Conservation (phyloP, 2,329 filamentous ascomycete genomes). For the Arthrobotrys pseudoclavata region DNA sequence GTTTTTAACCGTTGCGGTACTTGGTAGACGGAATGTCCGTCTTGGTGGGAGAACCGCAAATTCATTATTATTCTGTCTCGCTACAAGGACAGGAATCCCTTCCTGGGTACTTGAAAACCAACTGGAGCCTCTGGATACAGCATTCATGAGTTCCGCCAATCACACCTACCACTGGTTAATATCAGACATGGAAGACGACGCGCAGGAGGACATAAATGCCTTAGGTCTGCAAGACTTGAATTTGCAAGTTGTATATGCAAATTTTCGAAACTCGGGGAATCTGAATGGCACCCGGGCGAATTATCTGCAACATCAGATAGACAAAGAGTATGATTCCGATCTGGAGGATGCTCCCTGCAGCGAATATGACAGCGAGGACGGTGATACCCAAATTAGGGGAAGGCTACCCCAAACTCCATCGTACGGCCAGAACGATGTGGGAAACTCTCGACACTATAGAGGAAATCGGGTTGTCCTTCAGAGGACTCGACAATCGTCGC, state of each 20-base stretch:
- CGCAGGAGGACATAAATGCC: neutral
- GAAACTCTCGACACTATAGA: neutral
- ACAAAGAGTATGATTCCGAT: neutral
- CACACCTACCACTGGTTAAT: neutral
- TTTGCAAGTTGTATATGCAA: neutral
- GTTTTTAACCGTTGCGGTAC: constrained; percentile 14
- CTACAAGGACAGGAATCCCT: neutral
- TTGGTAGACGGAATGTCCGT: constrained; percentile 18
- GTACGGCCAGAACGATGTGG: neutral
- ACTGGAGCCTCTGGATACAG: constrained; percentile 11
- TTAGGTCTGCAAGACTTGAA: neutral
- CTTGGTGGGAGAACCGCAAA: constrained; percentile 19
- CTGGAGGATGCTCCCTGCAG: constrained; percentile 2
- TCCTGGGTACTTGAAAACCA: constrained; percentile 30
- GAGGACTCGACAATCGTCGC: constrained; percentile 1
- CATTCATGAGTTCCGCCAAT: constrained; percentile 20
- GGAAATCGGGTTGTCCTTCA: neutral
- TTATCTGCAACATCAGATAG: neutral
- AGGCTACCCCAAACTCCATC: neutral
- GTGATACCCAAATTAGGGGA: constrained; percentile 16
- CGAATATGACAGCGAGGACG: constrained; percentile 12
- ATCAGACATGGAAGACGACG: constrained; percentile 10
- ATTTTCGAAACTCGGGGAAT: neutral
- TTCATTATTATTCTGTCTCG: constrained; percentile 16
- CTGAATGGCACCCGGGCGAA: neutral